Conservation (phyloP, 805 yeast species). For the Candida loeiensis region DNA sequence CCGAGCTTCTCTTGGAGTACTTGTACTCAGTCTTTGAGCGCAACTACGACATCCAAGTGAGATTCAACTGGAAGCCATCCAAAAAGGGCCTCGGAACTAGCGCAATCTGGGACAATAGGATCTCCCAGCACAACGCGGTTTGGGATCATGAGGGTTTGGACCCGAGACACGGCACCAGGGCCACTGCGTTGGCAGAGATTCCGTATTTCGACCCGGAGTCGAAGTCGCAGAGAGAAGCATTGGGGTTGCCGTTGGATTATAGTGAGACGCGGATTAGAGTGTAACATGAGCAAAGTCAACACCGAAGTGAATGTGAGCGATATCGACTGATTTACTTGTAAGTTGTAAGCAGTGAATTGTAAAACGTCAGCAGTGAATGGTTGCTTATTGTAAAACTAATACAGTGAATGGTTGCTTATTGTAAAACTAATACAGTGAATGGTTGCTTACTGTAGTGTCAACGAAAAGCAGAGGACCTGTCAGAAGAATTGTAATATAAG, state of each 20-base stretch:
- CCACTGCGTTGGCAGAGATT: conserved; percentile 50
- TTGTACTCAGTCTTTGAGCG: conserved; percentile 14
- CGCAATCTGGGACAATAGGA: conserved; percentile 60
- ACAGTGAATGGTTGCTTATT: too few relatives aligned
- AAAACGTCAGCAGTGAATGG: too few relatives aligned
- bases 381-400: too few relatives aligned
- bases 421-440: too few relatives aligned
- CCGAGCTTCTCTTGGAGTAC: conserved; percentile 15
- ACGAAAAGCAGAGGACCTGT: too few relatives aligned
- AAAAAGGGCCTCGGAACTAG: conserved; percentile 22
- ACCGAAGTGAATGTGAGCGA: too few relatives aligned
- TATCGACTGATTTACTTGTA: too few relatives aligned
- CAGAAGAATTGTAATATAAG: too few relatives aligned
- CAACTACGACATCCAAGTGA: conserved; percentile 18
- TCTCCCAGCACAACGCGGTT: conserved; percentile 51
- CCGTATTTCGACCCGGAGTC: conserved; percentile 51
- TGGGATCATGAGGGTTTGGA: conserved; percentile 46
- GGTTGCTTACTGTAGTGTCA: too few relatives aligned
- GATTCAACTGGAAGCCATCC: conserved; percentile 19
- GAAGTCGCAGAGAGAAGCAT: conserved; percentile 51
- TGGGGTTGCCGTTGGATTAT: conserved; percentile 33
- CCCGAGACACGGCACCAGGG: conserved; percentile 49
- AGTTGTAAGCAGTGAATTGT: too few relatives aligned
- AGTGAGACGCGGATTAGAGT: background rate
- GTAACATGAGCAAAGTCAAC: too few relatives aligned